Base-by-base conservation (phyloP, 1,139 yeast genomes). In the Yamadazyma trypodendri region DNA sequence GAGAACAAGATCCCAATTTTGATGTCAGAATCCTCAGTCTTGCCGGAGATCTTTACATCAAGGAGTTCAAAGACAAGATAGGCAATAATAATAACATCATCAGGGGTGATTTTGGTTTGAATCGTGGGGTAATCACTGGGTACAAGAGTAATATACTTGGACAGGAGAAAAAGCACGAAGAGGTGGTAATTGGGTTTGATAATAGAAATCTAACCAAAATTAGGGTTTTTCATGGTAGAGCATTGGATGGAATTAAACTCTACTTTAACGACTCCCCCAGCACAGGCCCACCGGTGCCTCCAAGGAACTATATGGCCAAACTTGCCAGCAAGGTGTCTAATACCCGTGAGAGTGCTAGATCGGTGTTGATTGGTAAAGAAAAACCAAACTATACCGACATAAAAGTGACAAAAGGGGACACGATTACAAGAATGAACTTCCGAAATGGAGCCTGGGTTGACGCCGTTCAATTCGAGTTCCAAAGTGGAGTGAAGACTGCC, bases 381-480 rank as follows among this genome's bases (percentile, higher is more conserved):
- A 86, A 81, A 3, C 65, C 68, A 2, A 64, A 70, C 34, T 81
- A 72, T 41, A 58, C 81, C 0, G 94, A 84, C 37, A 74, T 84
- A 42, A 56, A 55, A 2, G 54, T 90, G 8, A 63, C 65, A 2
- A 60, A 59, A 0, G 86, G 79, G 24, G 96, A 90, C 54, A 46
- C 50, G 9, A 65, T 92, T 7, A 56, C 68, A 3, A 84, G 82
- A 28, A 67, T 89, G 40, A 71, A 73, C 38, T 65, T 88, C 32
- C 71, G 95, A 45, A 70, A 80, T 36, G 97, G 97, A 6, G 81
- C 75, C 2, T 92, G 97, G 97, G 68, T 92, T 12, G 97, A 92
- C 65, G 96, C 84, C 1, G 63, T 87, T 14, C 95, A 85, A 52
- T 77, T 95, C 14, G 75, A 68, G 44, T 74, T 75, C 17, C 51